These are phyloP conservation scores for Phyllosticta citrichinensis DNA, from an alignment of 2,329 filamentous ascomycete genomes.

Conservation along the genomic window DNA sequence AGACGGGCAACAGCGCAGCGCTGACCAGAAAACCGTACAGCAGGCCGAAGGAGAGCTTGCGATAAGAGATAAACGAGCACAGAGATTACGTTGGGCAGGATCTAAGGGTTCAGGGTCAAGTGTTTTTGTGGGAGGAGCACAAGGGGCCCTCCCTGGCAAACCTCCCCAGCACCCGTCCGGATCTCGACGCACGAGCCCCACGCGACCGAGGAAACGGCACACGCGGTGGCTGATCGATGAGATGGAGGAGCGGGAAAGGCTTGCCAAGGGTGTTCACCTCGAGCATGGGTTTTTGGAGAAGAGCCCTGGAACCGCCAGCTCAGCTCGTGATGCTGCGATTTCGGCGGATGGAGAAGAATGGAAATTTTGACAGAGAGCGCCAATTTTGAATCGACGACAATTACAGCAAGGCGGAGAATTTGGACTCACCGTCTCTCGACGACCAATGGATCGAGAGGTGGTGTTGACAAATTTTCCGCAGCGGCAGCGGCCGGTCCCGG, in stretches of 20 bases:
- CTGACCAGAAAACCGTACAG: neutral
- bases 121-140: neutral
- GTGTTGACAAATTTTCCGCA: neutral
- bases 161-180: neutral
- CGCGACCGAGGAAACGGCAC: neutral
- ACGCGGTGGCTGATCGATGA: neutral
- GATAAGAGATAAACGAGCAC: neutral
- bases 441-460: neutral
- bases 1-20: neutral
- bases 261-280: neutral
- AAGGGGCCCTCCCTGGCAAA: neutral
- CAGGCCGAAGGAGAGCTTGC: neutral
- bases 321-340: neutral
- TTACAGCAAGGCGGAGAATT: neutral
- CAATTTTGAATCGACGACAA: neutral
- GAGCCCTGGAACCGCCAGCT: neutral
- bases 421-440: neutral
- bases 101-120: neutral
- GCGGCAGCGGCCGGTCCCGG: neutral
- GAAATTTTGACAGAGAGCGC: neutral
- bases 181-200: neutral
- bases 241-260: neutral
- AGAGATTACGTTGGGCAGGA: neutral
- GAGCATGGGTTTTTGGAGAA: neutral
- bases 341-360: neutral